phyloP scores from a whole-genome alignment of 2,329 filamentous ascomycete genomes.

The Cladophialophora immunda region DNA sequence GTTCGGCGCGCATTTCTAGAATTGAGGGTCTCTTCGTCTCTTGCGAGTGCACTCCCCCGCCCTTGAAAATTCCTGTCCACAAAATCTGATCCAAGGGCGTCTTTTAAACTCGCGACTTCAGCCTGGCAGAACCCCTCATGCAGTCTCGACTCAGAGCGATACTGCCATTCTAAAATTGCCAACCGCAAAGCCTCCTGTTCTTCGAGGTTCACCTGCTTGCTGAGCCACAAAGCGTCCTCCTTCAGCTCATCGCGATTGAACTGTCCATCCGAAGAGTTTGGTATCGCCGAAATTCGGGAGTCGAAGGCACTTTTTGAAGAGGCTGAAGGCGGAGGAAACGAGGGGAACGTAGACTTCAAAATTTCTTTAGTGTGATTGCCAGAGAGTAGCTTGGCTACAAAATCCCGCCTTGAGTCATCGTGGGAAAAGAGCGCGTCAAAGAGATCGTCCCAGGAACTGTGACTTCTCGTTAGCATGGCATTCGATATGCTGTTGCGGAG shows the following conservation, averaged over 20 bases:
- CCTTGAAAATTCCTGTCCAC: slow-evolving; percentile 63
- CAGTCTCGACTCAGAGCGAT: slow-evolving; percentile 76
- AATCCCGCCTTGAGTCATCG: slow-evolving; percentile 21
- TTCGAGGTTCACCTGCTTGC: slow-evolving; percentile 78
- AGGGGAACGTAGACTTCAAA: slow-evolving; percentile 28
- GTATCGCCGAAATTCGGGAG: slow-evolving; percentile 83
- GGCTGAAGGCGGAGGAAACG: slow-evolving; percentile 25
- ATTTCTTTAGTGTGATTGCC: slow-evolving; percentile 29
- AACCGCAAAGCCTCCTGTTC: slow-evolving; percentile 83
- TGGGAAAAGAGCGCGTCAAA: slow-evolving; percentile 34
- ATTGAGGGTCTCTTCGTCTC: slow-evolving; percentile 61
- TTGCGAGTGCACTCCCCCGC: slow-evolving; percentile 32
- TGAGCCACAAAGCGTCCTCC: slow-evolving; percentile 85
- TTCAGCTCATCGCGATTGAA: slow-evolving; percentile 83
- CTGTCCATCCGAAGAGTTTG: slow-evolving; percentile 70
- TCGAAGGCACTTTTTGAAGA: slow-evolving; percentile 76
- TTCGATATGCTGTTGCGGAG: background rate
- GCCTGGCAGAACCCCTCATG: slow-evolving; percentile 77
- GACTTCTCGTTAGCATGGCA: slow-evolving; percentile 20
- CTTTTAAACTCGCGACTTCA: slow-evolving; percentile 77
- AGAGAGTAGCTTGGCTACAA: slow-evolving; percentile 29
- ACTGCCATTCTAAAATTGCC: slow-evolving; percentile 83
- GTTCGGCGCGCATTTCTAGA: slow-evolving; percentile 68
- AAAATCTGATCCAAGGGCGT: slow-evolving; percentile 73
- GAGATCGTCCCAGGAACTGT: slow-evolving; percentile 39